Conservation (phyloP, 495 filamentous ascomycete genomes). For the Aspergillus avenaceus region DNA sequence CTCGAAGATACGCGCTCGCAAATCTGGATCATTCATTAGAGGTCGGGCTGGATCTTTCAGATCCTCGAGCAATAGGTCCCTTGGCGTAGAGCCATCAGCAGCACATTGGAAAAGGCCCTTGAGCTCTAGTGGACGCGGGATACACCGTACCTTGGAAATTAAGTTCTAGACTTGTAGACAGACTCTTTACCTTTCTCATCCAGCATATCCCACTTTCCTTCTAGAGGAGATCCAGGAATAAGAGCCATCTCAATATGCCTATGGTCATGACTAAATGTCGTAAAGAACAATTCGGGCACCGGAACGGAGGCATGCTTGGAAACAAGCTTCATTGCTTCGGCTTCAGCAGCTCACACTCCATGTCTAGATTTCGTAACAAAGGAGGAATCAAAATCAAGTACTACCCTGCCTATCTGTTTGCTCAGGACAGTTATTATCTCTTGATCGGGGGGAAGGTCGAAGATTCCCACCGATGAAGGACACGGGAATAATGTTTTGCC, state of each 20-base stretch:
- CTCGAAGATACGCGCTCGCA: conserved; percentile 32
- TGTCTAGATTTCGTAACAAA: conserved; percentile 18
- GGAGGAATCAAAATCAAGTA: conserved; percentile 22
- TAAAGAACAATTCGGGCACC: conserved; percentile 17
- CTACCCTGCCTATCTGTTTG: conserved; percentile 17
- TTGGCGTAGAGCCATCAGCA: conserved; percentile 29
- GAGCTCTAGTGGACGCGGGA: conserved; percentile 21
- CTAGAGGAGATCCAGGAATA: conserved; percentile 16
- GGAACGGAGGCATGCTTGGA: conserved; percentile 22
- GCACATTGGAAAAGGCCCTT: conserved; percentile 27
- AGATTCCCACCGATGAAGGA: conserved; percentile 10
- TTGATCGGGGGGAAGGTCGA: conserved; percentile 10
- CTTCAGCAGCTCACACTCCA: conserved; percentile 21
- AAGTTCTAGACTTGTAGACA: conserved; percentile 27
- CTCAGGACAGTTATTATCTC: conserved; percentile 19
- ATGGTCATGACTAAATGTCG: neutral
- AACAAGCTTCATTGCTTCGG: conserved; percentile 28
- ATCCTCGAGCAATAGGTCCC: conserved; percentile 29
- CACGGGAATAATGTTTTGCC: conserved; percentile 15
- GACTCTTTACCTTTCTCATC: conserved; percentile 24
- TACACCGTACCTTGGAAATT: conserved; percentile 24
- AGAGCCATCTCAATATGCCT: conserved; percentile 24
- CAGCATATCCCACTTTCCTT: conserved; percentile 25
- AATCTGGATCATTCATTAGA: conserved; percentile 24
- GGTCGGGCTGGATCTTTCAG: conserved; percentile 23